Evolutionary conservation across 1,284 basidiomycete genomes (phyloP).

Genomic region (Dichomitus squalens): DNA sequence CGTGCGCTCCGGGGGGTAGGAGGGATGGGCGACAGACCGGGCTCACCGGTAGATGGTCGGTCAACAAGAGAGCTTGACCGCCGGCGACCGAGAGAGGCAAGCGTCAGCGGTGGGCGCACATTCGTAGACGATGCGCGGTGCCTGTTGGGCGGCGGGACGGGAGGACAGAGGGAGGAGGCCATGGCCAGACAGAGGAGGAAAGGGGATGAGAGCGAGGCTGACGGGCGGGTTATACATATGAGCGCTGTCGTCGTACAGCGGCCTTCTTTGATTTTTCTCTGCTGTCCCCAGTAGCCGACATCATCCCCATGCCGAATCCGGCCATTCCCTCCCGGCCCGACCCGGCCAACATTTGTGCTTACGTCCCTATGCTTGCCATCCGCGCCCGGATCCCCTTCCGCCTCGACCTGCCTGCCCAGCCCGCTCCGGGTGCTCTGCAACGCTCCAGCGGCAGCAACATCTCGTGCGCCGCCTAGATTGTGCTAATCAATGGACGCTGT

Average conservation of each 20-base stretch:
- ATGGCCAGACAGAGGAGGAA: slow-evolving; percentile 18
- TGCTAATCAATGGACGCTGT: too few species aligned
- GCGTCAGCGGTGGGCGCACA: slow-evolving; percentile 54
- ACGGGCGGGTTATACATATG: slow-evolving; percentile 17
- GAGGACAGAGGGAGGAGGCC: slow-evolving; percentile 21
- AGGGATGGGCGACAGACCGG: slow-evolving; percentile 27
- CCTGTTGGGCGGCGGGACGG: slow-evolving; percentile 44
- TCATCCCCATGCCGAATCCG: slow-evolving; percentile 8
- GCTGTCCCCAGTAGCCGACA: too few species aligned
- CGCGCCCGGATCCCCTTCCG: neutral
- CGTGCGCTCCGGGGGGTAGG: slow-evolving; percentile 18
- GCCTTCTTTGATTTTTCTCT: slow-evolving; percentile 10
- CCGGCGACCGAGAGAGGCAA: slow-evolving; percentile 56
- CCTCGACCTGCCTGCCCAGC: neutral
- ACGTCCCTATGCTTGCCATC: slow-evolving; percentile 13
- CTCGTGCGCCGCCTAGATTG: too few species aligned
- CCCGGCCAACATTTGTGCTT: slow-evolving; percentile 14
- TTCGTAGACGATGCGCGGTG: slow-evolving; percentile 64
- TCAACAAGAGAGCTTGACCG: slow-evolving; percentile 44
- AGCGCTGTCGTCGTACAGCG: slow-evolving; percentile 14
- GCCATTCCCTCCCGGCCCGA: slow-evolving; percentile 13
- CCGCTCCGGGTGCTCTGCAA: neutral
- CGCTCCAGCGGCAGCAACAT: too few species aligned
- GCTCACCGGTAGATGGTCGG: slow-evolving; percentile 27
- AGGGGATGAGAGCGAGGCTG: slow-evolving; percentile 2